These are phyloP conservation scores for Mantamonas sphyraenae DNA, from an alignment of 78 protist species.

Conservation along the genomic window DNA sequence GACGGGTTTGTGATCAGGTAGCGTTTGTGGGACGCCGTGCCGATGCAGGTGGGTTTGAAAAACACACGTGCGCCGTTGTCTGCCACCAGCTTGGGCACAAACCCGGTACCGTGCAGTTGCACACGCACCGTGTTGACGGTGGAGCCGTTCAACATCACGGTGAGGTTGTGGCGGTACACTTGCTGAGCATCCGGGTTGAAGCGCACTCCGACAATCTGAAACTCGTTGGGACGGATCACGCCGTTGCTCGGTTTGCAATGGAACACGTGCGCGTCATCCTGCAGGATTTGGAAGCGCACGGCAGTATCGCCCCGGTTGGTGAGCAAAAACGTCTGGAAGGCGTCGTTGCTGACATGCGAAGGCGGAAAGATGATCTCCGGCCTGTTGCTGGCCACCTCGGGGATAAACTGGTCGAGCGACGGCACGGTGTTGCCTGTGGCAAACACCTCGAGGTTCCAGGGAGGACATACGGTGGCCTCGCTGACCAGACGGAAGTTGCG, in stretches of 20 bases:
- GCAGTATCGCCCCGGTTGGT: conserved; percentile 22
- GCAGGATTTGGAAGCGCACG: neutral
- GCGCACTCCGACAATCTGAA: conserved; percentile 7
- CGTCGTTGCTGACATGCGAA: neutral
- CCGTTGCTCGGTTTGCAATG: neutral
- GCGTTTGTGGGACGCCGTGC: neutral
- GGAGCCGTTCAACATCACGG: neutral
- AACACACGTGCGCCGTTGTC: neutral
- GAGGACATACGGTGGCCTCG: conserved; percentile 16
- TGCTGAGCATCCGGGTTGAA: neutral
- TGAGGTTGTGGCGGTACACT: neutral
- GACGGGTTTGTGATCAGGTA: neutral
- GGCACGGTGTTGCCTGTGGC: conserved; percentile 22
- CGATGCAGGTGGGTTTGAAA: conserved; percentile 22
- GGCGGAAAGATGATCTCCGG: conserved; percentile 4
- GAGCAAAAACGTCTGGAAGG: conserved; percentile 1
- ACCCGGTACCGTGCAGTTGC: neutral
- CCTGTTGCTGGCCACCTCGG: neutral
- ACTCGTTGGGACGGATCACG: neutral
- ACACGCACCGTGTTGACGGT: neutral
- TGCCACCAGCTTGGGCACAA: neutral
- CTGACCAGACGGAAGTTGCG: conserved; percentile 22
- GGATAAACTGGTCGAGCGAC: neutral
- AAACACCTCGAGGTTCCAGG: conserved; percentile 4
- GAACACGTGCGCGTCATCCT: neutral